Conservation (phyloP, 371 early-diverging fungal species). For the Apophysomyces ossiformis region DNA sequence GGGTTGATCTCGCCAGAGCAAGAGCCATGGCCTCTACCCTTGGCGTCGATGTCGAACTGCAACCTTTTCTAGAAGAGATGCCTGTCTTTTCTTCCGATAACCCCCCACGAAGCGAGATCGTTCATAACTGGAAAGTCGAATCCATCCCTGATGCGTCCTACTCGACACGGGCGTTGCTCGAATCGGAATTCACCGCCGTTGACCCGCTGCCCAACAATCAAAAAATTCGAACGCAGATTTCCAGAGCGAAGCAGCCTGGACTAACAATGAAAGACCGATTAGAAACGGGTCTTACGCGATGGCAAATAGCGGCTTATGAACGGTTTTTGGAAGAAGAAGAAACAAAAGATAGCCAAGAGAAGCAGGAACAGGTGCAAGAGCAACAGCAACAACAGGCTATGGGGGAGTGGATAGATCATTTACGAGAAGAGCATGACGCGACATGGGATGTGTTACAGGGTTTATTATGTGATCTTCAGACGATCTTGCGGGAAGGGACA, state of each 20-base stretch:
- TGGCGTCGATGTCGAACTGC: slow-evolving; percentile 33
- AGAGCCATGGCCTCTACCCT: slow-evolving; percentile 38
- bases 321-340: slow-evolving; percentile 21
- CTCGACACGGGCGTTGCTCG: slow-evolving; percentile 48
- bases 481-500: slow-evolving; percentile 16
- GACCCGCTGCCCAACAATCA: slow-evolving; percentile 20
- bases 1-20: slow-evolving; percentile 41
- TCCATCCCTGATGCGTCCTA: slow-evolving; percentile 41
- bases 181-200: slow-evolving; percentile 26
- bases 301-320: slow-evolving; percentile 49
- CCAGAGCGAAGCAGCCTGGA: slow-evolving; percentile 33
- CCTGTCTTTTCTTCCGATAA: slow-evolving; percentile 35
- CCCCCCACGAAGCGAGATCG: slow-evolving; percentile 36
- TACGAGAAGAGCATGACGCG: slow-evolving; percentile 13
- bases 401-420: not conserved
- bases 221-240: slow-evolving; percentile 46
- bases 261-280: slow-evolving; percentile 46
- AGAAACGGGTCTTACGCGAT: slow-evolving; percentile 43
- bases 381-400: not conserved
- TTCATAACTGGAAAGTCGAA: slow-evolving; percentile 51
- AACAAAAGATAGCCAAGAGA: no score
- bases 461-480: slow-evolving; percentile 41
- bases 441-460: slow-evolving; percentile 53
- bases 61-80: slow-evolving; percentile 15
- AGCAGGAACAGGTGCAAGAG: not conserved